phyloP scores from a whole-genome alignment of 331 rosid genomes.

The Malus hybrid region DNA sequence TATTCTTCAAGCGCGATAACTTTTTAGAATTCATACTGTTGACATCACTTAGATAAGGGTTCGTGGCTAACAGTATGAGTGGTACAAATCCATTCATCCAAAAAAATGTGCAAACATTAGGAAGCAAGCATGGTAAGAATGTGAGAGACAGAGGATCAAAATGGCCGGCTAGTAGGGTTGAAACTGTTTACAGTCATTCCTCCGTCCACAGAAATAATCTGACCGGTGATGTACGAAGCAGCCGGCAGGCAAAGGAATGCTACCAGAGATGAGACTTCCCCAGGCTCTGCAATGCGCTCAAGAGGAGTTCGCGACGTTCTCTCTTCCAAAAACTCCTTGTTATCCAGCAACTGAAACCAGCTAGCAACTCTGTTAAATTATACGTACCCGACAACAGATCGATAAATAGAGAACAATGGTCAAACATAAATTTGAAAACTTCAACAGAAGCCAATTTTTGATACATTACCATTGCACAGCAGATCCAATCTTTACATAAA shows the following conservation, averaged over 20 bases:
- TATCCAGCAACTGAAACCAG: conserved; percentile 30
- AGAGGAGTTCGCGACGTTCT: conserved; percentile 27
- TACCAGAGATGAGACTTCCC: conserved; percentile 46
- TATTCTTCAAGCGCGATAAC: no score
- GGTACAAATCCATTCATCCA: neutral
- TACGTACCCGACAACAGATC: neutral
- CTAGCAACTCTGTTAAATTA: neutral
- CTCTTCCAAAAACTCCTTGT: conserved; percentile 27
- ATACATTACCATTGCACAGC: neutral
- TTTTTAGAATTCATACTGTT: no score
- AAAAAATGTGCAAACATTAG: neutral
- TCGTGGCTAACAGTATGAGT: neutral
- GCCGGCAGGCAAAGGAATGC: conserved; percentile 56
- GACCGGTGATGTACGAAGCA: conserved; percentile 56
- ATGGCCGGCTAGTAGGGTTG: neutral
- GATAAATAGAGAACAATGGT: neutral
- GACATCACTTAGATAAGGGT: no score
- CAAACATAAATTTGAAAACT: neutral
- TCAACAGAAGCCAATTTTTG: neutral
- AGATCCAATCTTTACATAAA: neutral
- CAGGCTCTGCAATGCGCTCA: conserved; percentile 36
- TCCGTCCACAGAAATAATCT: conserved; percentile 44
- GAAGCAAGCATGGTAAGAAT: neutral
- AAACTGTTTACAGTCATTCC: conserved; percentile 39
- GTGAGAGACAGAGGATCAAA: neutral